These are phyloP conservation scores for Teratosphaeria gauchensis DNA, from an alignment of 2,329 filamentous ascomycete genomes.

Conservation along the genomic window DNA sequence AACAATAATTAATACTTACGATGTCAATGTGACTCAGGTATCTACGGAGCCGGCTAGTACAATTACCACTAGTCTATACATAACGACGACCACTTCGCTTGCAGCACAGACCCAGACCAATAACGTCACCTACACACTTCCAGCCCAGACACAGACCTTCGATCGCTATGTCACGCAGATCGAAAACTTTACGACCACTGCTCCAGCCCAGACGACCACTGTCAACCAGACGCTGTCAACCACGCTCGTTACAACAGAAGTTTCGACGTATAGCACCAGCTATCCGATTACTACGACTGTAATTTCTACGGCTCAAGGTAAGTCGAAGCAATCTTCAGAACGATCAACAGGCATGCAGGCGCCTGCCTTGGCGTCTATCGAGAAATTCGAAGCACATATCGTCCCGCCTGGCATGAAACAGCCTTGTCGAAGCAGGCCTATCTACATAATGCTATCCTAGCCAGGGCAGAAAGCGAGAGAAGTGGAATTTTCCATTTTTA, in stretches of 20 bases:
- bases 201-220: not conserved
- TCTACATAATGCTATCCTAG: too few relatives aligned
- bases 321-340: too few relatives aligned
- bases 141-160: not conserved
- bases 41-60: not conserved
- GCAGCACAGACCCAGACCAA: too few relatives aligned
- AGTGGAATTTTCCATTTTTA: too few relatives aligned
- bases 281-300: too few relatives aligned
- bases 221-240: not conserved
- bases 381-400: too few relatives aligned
- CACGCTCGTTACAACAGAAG: not conserved
- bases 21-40: not conserved
- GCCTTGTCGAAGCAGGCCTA: too few relatives aligned
- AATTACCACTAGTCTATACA: not conserved
- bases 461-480: too few relatives aligned
- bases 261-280: not conserved
- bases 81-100: not conserved
- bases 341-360: too few relatives aligned
- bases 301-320: too few relatives aligned
- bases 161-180: not conserved
- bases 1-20: not conserved
- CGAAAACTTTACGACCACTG: not conserved
- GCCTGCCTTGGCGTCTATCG: too few relatives aligned
- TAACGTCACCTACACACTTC: not conserved
- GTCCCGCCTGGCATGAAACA: too few relatives aligned